These are phyloP conservation scores for Mychonastes homosphaera DNA, from an alignment of 139 green algal species.

Conservation along the genomic window DNA sequence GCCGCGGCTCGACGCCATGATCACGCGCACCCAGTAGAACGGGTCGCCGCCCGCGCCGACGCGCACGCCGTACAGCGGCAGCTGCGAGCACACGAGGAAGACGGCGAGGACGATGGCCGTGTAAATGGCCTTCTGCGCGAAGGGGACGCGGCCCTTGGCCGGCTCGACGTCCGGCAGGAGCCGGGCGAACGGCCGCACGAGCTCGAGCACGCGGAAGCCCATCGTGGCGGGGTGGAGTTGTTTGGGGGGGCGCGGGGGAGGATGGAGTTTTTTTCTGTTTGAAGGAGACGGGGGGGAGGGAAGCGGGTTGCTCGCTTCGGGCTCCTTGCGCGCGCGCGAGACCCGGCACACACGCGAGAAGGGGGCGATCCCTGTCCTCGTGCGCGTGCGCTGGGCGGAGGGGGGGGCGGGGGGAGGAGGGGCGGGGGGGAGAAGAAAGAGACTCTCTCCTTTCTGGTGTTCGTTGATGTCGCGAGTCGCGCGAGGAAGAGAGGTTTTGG, in stretches of 20 bases:
- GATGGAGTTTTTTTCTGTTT: neutral
- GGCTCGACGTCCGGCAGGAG: slow-evolving; percentile 77
- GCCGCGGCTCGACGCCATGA: slow-evolving; percentile 93
- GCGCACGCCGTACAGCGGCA: slow-evolving; percentile 96
- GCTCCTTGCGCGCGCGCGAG: too few relatives aligned
- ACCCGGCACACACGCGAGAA: too few relatives aligned
- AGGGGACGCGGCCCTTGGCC: slow-evolving; percentile 48
- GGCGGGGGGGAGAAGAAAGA: too few relatives aligned
- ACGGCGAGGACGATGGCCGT: slow-evolving; percentile 90
- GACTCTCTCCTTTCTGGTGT: too few relatives aligned
- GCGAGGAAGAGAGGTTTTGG: too few relatives aligned
- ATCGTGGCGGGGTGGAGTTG: neutral
- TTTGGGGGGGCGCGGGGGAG: too few relatives aligned
- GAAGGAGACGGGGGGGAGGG: too few relatives aligned
- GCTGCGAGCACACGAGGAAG: slow-evolving; percentile 95
- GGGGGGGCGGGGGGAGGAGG: too few relatives aligned
- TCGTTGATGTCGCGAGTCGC: too few relatives aligned
- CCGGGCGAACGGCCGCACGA: slow-evolving; percentile 79
- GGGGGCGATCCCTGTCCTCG: too few relatives aligned
- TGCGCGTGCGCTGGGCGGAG: too few relatives aligned
- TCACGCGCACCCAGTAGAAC: slow-evolving; percentile 97
- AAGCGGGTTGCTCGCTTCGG: too few relatives aligned
- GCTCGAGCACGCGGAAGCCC: slow-evolving; percentile 51
- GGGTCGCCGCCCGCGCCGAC: slow-evolving; percentile 74
- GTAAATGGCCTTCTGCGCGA: slow-evolving; percentile 85